Evolutionary conservation across 805 yeast genomes (phyloP), one percentile per base, ranked within the genome.

Genomic region (Kluyveromyces siamensis): DNA sequence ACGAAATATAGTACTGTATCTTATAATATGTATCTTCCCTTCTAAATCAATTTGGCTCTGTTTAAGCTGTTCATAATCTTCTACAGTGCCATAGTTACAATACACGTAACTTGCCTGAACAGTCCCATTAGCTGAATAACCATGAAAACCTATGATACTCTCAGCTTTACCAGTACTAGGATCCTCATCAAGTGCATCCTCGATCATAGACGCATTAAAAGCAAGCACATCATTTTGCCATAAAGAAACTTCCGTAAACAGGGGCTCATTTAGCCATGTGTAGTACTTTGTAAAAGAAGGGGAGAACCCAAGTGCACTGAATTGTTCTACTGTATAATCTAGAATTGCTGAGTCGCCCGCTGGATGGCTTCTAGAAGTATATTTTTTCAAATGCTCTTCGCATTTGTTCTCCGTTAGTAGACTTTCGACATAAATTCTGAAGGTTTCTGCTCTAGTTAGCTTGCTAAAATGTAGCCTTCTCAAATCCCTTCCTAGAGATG

Each of bases 401-500:
- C 73, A 66, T 27, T 62, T 53, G 38, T 70, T 69, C n/a, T 55
- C 67, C 1, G 62, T 56, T 36, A 65, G 61, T 40, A 78, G 58
- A 2, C 70, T 56, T 19, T 67, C 68, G 45, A 86, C 60, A 54
- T 75, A 81, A 17, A 79, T 63, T 35, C 96, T 71, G 55, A 84
- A 81, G 30, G 84, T 73, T 53, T 89, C 96, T 9, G 80, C 74
- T 48, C 73, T 74, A 2, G 95, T 82, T 44, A 87, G 61, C 47
- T 71, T 75, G 36, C 80, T 74, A 33, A 83, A 81, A 65, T 87
- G 87, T 54, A 87, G 63, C 45, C 96, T 69, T 56, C 91, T 75
- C 57, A 85, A 79, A 64, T 90, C 96, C 54, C 96, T 70, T 45
- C 84, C 79, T 17, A 87, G 69, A 2, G 96, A 86, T 1, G 97